A percentile compares a stretch with the other conserved stretches of the same genome.
Evolutionary conservation across 2,329 filamentous ascomycete genomes (phyloP).

Genomic region (Trichocomaceae sp.): DNA sequence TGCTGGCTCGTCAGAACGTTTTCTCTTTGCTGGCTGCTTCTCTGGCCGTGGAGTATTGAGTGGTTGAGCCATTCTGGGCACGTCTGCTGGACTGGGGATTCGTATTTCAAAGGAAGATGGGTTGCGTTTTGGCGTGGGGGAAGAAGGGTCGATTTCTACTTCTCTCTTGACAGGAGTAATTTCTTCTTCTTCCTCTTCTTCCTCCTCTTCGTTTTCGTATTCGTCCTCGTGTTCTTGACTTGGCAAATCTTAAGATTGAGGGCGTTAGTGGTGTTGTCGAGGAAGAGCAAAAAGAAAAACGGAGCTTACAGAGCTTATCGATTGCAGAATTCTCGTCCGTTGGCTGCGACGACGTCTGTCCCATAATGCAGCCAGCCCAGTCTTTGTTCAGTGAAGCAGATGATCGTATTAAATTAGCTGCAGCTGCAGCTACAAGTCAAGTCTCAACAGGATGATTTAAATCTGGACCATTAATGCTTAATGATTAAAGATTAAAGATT

Average conservation of each 20-base stretch:
- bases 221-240: not conserved
- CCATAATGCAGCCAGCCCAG: conserved; percentile 13
- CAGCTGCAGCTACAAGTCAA: too few species aligned
- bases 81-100: conserved; percentile 1
- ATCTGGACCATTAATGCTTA: too few species aligned
- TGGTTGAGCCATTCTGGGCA: not conserved
- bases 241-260: not conserved
- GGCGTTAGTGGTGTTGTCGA: too few species aligned
- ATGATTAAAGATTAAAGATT: too few species aligned
- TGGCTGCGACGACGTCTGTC: conserved; percentile 18
- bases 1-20: conserved; percentile 14
- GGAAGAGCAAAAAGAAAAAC: not conserved
- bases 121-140: conserved; percentile 1
- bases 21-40: conserved; percentile 21
- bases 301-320: conserved; percentile 1
- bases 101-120: conserved; percentile 3
- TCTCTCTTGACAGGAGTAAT: not conserved
- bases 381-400: too few species aligned
- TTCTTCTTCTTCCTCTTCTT: too few species aligned
- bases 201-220: not conserved
- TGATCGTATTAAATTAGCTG: too few species aligned
- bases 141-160: conserved; percentile 1
- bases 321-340: conserved; percentile 3
- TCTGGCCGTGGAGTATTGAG: conserved; percentile 1
- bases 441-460: too few species aligned